Percentiles rank a stretch among this genome's conserved stretches.
These are phyloP conservation scores for Naganishia antarctica DNA, from an alignment of 768 basidiomycete genomes.

Conservation along the genomic window DNA sequence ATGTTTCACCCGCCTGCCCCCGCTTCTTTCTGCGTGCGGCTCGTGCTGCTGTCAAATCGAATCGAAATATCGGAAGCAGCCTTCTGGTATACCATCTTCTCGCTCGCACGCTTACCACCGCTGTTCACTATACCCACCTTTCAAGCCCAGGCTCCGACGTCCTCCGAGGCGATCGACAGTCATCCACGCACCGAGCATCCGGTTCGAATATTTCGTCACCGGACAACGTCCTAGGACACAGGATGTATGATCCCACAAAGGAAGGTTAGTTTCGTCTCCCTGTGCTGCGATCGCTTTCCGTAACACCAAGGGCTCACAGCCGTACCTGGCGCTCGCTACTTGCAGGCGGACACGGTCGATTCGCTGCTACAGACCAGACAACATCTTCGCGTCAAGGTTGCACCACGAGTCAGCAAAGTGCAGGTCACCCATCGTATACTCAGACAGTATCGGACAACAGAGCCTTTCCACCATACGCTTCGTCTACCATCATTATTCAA, in stretches of 20 bases:
- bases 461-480: background rate
- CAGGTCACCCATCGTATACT: slow-evolving; percentile 8
- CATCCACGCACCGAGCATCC: no score
- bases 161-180: no score
- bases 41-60: no score
- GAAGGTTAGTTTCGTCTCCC: slow-evolving; percentile 10
- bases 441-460: background rate
- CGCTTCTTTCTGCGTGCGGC: no score
- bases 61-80: no score
- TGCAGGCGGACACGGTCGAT: background rate
- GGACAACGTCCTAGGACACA: background rate
- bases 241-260: slow-evolving; percentile 19
- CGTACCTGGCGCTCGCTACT: background rate
- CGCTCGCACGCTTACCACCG: no score
- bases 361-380: background rate
- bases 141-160: no score
- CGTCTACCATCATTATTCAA: background rate
- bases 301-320: no score
- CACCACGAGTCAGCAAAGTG: slow-evolving; percentile 10
- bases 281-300: background rate
- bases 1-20: no score
- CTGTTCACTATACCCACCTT: background rate
- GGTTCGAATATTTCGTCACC: no score
- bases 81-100: no score
- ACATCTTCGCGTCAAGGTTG: background rate